Base-by-base conservation (phyloP, 805 yeast species). In the Kuraishia hungarica region DNA sequence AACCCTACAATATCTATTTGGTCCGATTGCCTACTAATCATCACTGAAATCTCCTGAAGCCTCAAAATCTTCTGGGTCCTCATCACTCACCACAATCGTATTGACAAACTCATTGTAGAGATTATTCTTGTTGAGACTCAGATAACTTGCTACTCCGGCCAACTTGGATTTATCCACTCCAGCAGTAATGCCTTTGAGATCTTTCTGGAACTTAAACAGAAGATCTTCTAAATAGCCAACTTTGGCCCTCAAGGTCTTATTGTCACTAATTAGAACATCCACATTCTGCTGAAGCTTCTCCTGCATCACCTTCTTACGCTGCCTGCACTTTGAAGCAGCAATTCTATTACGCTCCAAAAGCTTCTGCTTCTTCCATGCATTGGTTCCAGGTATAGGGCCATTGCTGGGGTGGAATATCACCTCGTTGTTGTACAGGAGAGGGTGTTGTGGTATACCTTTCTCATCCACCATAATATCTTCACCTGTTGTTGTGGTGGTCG, bases 271-370 rank as follows among this genome's bases (percentile, higher is more conserved):
- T 6, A 23, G 72, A 53, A 73, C 75, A 50, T 75, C 78, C 43
- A 83, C 78, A 61, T 83, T 86, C 57, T 77, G 80, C 63, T 84
- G 86, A 58, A 87, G 67, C 65, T 84, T 83, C 56, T 79, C 75
- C 62, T 86, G 93, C 1, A 89, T 84, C 54, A 83, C 80, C 61
- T 94, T 94, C 76, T 94, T 94, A 56, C 97, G 81, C 70, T 89
- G 96, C 57, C 99, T 81, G 74, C 98, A 94, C 67, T 91, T 92
- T 23, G 94, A 83, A 0, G 99, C 99, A 0, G 99, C 99, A 10
- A 94, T 82, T 56, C 99, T 78, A 69, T 94, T 94, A 59, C 98
- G 78, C 67, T 94, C 99, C 60, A 94, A 63, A 82, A 93, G 65
- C 76, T 85, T 66, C 78, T 83, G 59, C 92, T 71, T 86, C 80